Evolutionary conservation across 345 rosid species (phyloP), one percentile per base, ranked within the genome.

Genomic region (Nasturtium officinale): DNA sequence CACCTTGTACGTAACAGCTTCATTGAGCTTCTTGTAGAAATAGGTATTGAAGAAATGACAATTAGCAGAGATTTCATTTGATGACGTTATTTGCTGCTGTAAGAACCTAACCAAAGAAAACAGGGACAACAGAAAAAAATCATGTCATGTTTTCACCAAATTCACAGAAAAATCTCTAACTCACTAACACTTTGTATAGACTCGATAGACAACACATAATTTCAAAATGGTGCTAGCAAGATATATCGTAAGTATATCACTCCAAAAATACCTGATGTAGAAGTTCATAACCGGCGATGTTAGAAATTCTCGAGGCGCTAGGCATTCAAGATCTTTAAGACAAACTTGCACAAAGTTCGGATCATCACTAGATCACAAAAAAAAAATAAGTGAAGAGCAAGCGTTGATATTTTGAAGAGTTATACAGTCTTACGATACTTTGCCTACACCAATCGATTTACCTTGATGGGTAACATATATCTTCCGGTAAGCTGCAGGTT

Each of bases 251-350:
- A 43, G 12, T 48, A 7, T 55, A 17, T 28, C 51, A 11, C 8
- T 45, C 64, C 18, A 59, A 26, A 78, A 82, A 70, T 76, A 90
- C 99, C 86, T 80, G 52, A 90, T 82, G 78, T 95, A 91, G 68
- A 91, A 95, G 63, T 91, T 95, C 90, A 91, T 90, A 42, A 91
- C 81, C 18, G 90, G 79, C 4, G 99, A 91, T 30, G 89, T 85
- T 80, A 95, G 74, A 77, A 60, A 88, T 32, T 79, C 86, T 75
- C 65, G 77, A 73, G 96, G 91, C 16, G 74, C 84, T 77, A 95
- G 96, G 79, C 92, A 86, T 8, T 82, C 65, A 37, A 87, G 57
- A 75, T 95, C 96, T 13, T 59, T 67, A 82, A 65, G 85, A 81
- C 79, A 81, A 50, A 91, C 86, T 77, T 84, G 87, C 59, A 90